phyloP scores from a whole-genome alignment of 768 basidiomycete species.

The Strobilomyces dryophilus region DNA sequence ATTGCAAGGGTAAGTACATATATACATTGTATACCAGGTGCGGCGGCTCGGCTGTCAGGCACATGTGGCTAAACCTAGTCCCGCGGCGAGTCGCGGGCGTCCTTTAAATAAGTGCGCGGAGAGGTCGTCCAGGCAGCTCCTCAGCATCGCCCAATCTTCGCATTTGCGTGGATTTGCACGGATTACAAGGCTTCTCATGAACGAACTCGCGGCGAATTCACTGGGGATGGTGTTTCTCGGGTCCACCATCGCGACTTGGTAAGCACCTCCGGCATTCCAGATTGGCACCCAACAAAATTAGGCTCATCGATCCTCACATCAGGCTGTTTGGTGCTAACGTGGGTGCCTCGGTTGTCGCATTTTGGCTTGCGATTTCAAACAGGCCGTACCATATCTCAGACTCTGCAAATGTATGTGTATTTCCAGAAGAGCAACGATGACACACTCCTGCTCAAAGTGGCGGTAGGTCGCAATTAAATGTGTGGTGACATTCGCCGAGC shows the following conservation, averaged over 20 bases:
- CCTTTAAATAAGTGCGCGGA: too few relatives aligned
- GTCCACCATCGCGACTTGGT: conserved; percentile 14
- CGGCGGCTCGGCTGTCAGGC: too few relatives aligned
- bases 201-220: neutral
- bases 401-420: conserved; percentile 6
- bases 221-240: conserved; percentile 12
- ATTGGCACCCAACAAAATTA: too few relatives aligned
- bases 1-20: too few relatives aligned
- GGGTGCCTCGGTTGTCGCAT: neutral
- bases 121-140: too few relatives aligned
- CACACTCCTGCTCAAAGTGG: neutral
- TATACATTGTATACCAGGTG: too few relatives aligned
- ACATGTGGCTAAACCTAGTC: too few relatives aligned
- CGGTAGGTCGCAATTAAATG: conserved; percentile 1
- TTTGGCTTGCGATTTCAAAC: neutral
- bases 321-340: conserved; percentile 15
- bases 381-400: neutral
- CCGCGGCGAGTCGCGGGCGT: too few relatives aligned
- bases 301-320: neutral
- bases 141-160: too few relatives aligned
- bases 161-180: neutral
- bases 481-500: neutral
- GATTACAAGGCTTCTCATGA: neutral
- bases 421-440: conserved; percentile 8
- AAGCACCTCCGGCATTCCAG: neutral